These are phyloP conservation scores for Lachancea meyersii DNA, from an alignment of 805 yeast species.

Conservation along the genomic window DNA sequence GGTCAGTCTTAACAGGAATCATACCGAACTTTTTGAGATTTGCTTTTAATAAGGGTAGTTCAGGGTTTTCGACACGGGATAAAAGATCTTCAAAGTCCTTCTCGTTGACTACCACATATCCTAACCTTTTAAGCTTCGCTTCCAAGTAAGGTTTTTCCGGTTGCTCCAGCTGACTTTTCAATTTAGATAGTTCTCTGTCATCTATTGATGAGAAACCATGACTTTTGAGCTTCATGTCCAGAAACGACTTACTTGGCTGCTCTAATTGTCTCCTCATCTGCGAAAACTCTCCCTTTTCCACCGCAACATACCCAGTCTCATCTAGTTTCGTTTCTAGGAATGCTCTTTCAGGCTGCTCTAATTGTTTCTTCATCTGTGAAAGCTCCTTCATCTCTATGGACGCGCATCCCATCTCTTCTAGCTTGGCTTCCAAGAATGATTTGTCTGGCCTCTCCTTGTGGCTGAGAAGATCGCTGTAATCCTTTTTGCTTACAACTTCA, in stretches of 20 bases:
- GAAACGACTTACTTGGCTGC: background rate
- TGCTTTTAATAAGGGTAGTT: background rate
- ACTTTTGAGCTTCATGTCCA: background rate
- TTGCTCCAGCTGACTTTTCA: background rate
- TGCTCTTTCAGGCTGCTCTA: background rate
- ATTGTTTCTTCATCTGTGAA: background rate
- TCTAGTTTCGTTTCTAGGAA: slow-evolving; percentile 8
- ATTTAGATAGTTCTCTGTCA: background rate
- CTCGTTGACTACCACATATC: too few species aligned
- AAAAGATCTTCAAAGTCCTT: background rate
- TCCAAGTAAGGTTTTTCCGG: background rate
- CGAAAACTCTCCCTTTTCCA: background rate
- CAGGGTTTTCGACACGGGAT: background rate
- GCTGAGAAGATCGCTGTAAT: background rate
- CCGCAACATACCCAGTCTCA: background rate
- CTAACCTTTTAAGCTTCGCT: background rate
- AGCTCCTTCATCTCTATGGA: background rate
- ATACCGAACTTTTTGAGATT: background rate
- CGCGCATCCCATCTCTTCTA: background rate
- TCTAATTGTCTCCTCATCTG: background rate
- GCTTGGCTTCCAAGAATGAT: slow-evolving; percentile 9
- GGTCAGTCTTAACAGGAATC: background rate
- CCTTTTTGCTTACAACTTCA: background rate
- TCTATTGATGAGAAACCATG: background rate
- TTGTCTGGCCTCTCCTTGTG: background rate